Base-by-base conservation (phyloP, 1,284 basidiomycete species). In the Leccinum subrobustum region DNA sequence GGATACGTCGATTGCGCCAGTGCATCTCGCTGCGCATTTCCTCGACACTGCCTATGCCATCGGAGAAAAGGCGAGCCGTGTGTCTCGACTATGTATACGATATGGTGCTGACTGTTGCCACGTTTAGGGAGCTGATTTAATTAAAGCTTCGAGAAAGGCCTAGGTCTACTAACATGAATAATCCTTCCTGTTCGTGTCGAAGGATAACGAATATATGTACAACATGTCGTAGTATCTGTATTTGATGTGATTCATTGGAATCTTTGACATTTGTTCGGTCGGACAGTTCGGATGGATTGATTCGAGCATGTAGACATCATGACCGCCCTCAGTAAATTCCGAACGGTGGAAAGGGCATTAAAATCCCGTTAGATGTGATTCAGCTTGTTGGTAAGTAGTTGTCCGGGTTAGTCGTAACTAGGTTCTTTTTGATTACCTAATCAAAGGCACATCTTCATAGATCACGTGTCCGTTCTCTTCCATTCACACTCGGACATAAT, bases 41-140 rank as follows among this genome's bases (percentile, higher is more conserved):
- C 51, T 63, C 23, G 65, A 66, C 5, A 66, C 67, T 14, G 65
- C 65, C 2, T 66, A 66, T 53, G 65, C 65, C 14, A 66, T 66
- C 2, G 65, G 67, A 23, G 65, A 69, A 55, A 69, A 56, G 63
- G 67, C 25, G 37, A 63, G 16, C 29, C 1, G 7, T 8, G 20
- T 20, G n/a, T 37, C 7, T 39, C 37, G 20, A 51, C 50, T 27
- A 50, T 20, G 8, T 6, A 11, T n/a, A 25, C 1, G 50, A 0
- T n/a, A 18, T 16, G 27, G 42, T 1, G 12, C 20, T 62, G 23
- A 66, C 11, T n/a, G 5, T 9, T 27, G 25, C 35, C 31, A 31
- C 2, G 11, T 18, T 64, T 27, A 66, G 67, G 67, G 48, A 37
- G 53, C 65, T 16, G 54, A 54, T 5, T 47, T 67, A 52, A 57